Evolutionary conservation across 345 rosid species (phyloP).

Genomic region (Brassica carinata): DNA sequence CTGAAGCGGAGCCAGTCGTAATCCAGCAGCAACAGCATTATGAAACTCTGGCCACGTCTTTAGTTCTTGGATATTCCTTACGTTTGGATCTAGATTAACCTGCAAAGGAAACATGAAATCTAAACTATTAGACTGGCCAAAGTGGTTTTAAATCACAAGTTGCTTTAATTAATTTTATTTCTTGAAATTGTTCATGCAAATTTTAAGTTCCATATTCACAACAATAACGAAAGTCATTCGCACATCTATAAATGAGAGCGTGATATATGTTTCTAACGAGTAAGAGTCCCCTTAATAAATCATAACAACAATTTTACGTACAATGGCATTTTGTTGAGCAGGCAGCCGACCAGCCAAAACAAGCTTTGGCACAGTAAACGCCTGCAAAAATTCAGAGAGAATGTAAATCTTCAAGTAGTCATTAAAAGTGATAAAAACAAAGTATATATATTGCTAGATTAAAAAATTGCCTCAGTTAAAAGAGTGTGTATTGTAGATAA

Average conservation of each 20-base stretch:
- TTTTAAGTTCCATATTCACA: slow-evolving; percentile 16
- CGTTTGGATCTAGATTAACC: slow-evolving; percentile 93
- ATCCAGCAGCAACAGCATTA: slow-evolving; percentile 98
- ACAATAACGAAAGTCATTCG: neutral
- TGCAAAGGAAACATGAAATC: slow-evolving; percentile 43
- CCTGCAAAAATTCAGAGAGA: slow-evolving; percentile 53
- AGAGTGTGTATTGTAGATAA: slow-evolving; percentile 91
- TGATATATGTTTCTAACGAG: neutral
- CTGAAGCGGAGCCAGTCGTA: slow-evolving; percentile 92
- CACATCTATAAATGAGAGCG: slow-evolving; percentile 8
- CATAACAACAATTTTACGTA: slow-evolving; percentile 48
- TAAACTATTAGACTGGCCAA: too few relatives aligned
- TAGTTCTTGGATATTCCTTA: slow-evolving; percentile 89
- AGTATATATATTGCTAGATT: slow-evolving; percentile 2
- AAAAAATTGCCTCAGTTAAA: slow-evolving; percentile 68
- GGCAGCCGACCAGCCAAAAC: slow-evolving; percentile 97
- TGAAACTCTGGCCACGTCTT: slow-evolving; percentile 98
- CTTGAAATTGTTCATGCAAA: slow-evolving; percentile 11
- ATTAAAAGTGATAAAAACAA: slow-evolving; percentile 16
- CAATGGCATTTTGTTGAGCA: slow-evolving; percentile 97
- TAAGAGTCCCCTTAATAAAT: slow-evolving; percentile 8
- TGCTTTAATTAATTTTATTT: neutral
- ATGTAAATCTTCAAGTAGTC: slow-evolving; percentile 28
- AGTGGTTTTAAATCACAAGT: too few relatives aligned
- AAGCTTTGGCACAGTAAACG: slow-evolving; percentile 95